These are phyloP conservation scores for Knufia fluminis DNA, from an alignment of 2,329 filamentous ascomycete genomes.

Conservation along the genomic window DNA sequence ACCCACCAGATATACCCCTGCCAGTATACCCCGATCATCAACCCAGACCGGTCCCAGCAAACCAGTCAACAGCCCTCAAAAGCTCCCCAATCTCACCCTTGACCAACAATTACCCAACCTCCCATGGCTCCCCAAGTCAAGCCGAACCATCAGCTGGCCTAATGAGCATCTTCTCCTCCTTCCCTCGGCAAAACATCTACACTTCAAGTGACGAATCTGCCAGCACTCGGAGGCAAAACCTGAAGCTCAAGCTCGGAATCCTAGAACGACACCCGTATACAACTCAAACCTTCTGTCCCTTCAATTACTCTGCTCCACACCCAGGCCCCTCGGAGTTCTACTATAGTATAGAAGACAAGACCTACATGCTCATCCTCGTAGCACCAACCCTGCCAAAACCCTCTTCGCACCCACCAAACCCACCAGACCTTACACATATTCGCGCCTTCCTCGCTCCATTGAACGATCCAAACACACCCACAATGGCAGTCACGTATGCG, in stretches of 20 bases:
- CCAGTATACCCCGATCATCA: conserved; percentile 26
- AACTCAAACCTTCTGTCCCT: conserved; percentile 81
- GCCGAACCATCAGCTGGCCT: conserved; percentile 39
- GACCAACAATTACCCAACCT: conserved; percentile 57
- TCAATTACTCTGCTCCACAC: conserved; percentile 43
- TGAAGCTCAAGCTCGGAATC: conserved; percentile 34
- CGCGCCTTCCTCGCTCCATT: conserved; percentile 66
- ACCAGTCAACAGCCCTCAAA: conserved; percentile 84
- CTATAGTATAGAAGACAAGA: too few relatives aligned
- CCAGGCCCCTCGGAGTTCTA: conserved; percentile 19
- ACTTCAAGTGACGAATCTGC: conserved; percentile 6
- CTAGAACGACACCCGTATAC: conserved; percentile 92
- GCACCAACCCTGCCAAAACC: conserved; percentile 56
- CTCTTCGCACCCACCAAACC: conserved; percentile 33
- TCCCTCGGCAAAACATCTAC: conserved; percentile 46
- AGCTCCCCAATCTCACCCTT: conserved; percentile 71
- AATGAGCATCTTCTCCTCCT: conserved; percentile 86
- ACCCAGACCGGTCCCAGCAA: conserved; percentile 52
- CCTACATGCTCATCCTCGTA: conserved; percentile 71
- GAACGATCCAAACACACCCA: neutral
- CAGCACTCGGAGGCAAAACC: neutral
- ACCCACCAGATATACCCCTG: conserved; percentile 25
- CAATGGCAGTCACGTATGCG: conserved; percentile 81
- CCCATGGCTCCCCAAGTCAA: conserved; percentile 38
- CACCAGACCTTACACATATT: conserved; percentile 63